A percentile compares a stretch with the other conserved stretches of the same genome.
These are phyloP conservation scores for Cladosporium sp. DNA, from an alignment of 2,329 filamentous ascomycete genomes.

Conservation along the genomic window DNA sequence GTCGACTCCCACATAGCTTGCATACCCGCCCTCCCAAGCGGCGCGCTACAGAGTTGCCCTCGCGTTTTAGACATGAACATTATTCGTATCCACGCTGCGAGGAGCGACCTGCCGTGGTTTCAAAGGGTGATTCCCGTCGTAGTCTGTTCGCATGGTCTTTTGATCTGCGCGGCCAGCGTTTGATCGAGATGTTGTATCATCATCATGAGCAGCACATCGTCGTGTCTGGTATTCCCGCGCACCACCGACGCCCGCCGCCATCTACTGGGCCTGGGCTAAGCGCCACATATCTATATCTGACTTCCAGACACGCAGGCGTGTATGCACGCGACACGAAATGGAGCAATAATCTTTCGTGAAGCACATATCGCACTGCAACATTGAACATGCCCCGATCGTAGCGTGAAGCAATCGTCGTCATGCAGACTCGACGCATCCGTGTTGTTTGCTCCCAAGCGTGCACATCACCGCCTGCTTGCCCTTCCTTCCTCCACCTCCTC, in stretches of 20 bases:
- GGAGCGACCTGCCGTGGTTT: slow-evolving; percentile 5
- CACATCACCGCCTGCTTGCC: not conserved
- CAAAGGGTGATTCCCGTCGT: slow-evolving; percentile 1
- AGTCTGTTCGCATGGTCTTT: not conserved
- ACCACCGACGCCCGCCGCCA: slow-evolving; percentile 4
- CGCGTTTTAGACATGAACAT: slow-evolving; percentile 14
- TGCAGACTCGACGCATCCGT: slow-evolving; percentile 1
- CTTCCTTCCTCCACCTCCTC: not conserved
- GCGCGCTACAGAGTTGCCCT: slow-evolving; percentile 16
- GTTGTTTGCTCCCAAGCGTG: slow-evolving; percentile 8
- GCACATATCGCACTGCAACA: not conserved
- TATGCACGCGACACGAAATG: not conserved
- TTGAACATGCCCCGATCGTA: not conserved
- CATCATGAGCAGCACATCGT: slow-evolving; percentile 9
- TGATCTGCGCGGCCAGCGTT: slow-evolving; percentile 9
- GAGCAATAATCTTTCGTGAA: slow-evolving; percentile 9
- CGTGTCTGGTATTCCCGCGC: not conserved
- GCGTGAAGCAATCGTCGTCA: not conserved
- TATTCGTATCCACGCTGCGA: not conserved
- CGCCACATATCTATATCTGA: slow-evolving; percentile 13
- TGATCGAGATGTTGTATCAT: not conserved
- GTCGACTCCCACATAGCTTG: slow-evolving; percentile 1
- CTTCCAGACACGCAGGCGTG: slow-evolving; percentile 1
- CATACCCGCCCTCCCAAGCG: not conserved
- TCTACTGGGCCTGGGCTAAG: slow-evolving; percentile 6